Percentiles rank a stretch among this genome's conserved stretches.
These are phyloP conservation scores for Telfairia occidentalis DNA, from an alignment of 331 rosid species.

Conservation along the genomic window DNA sequence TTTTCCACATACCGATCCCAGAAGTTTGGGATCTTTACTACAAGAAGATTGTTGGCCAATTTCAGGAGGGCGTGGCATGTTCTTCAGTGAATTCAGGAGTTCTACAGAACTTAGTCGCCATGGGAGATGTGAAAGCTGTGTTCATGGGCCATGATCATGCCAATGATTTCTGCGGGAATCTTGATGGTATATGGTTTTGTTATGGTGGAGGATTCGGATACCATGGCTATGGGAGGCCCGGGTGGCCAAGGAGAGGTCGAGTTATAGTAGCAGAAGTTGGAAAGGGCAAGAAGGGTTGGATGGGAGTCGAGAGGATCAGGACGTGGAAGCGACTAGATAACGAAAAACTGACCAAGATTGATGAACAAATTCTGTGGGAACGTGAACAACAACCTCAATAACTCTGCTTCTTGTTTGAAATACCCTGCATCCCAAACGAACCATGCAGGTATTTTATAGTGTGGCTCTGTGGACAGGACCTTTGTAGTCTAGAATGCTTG, in stretches of 20 bases:
- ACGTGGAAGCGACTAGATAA: constrained; percentile 91
- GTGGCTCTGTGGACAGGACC: background rate
- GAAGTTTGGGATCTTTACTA: constrained; percentile 46
- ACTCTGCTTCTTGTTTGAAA: background rate
- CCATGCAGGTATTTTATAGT: background rate
- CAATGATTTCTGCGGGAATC: constrained; percentile 81
- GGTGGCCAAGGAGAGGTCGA: constrained; percentile 88
- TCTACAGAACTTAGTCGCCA: constrained; percentile 43
- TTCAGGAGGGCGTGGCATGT: constrained; percentile 76
- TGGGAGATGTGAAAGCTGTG: constrained; percentile 82
- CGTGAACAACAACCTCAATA: constrained; percentile 9
- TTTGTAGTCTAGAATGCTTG: background rate
- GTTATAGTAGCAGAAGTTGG: constrained; percentile 52
- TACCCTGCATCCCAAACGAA: background rate
- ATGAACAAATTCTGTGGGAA: constrained; percentile 70
- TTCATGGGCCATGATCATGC: constrained; percentile 89
- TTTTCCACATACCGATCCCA: constrained; percentile 86
- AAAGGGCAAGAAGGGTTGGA: constrained; percentile 52
- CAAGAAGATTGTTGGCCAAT: constrained; percentile 45
- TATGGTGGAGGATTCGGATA: constrained; percentile 95
- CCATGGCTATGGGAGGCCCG: constrained; percentile 68
- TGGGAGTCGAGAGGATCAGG: constrained; percentile 47
- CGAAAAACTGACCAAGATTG: constrained; percentile 55
- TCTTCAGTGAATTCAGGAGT: constrained; percentile 67
- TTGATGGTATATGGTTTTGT: constrained; percentile 82